Evolutionary conservation across 2,329 filamentous ascomycete genomes (phyloP).

Genomic region (Botrytis porri): DNA sequence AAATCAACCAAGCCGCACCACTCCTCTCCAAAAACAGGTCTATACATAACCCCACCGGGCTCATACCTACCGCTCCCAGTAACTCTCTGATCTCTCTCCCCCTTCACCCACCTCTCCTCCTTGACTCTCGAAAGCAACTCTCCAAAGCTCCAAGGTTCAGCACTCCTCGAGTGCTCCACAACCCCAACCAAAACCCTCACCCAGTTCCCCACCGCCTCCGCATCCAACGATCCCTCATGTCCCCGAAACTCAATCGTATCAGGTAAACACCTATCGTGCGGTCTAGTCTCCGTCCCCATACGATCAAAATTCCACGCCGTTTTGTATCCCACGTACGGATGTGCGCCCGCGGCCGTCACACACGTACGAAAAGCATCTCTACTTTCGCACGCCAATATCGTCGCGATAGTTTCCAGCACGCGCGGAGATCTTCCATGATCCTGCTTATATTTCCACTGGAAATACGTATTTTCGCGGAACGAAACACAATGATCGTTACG

Average conservation of each 20-base stretch:
- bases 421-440: background rate
- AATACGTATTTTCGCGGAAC: background rate
- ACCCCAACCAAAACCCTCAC: slow-evolving; percentile 25
- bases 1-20: slow-evolving; percentile 24
- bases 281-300: background rate
- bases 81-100: slow-evolving; percentile 17
- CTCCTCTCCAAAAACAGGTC: slow-evolving; percentile 24
- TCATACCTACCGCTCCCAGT: slow-evolving; percentile 6
- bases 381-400: background rate
- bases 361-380: background rate
- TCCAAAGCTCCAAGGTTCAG: background rate
- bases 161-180: slow-evolving; percentile 1
- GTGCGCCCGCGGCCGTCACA: background rate
- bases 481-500: background rate
- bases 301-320: background rate
- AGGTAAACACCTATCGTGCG: no score
- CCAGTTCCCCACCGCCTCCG: slow-evolving; percentile 25
- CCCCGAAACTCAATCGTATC: slow-evolving; percentile 34
- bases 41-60: background rate
- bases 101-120: slow-evolving; percentile 19
- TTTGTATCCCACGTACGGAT: background rate
- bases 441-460: background rate
- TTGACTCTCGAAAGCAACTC: background rate
- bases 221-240: slow-evolving; percentile 30
- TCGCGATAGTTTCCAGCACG: background rate